These are phyloP conservation scores for Nymphaea thermarum DNA, from an alignment of 164 flowering plant species.

Conservation along the genomic window DNA sequence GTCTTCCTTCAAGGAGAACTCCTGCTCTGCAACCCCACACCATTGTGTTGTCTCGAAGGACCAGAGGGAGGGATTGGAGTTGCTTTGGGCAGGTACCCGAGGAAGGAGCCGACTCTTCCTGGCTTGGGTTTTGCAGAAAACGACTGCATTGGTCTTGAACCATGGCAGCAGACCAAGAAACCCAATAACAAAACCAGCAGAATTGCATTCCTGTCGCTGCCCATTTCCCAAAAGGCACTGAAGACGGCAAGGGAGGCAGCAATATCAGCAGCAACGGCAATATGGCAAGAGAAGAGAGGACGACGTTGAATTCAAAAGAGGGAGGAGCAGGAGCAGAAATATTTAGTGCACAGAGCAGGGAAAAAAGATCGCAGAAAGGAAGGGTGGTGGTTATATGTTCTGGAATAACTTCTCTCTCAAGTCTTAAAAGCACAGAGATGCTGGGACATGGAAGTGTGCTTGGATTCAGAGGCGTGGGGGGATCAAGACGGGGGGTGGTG, in stretches of 20 bases:
- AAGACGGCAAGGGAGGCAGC: not conserved
- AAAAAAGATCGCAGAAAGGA: not conserved
- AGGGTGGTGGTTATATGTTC: not conserved
- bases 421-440: no score
- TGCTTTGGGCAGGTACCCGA: slow-evolving; percentile 52
- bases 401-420: no score
- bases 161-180: slow-evolving; percentile 21
- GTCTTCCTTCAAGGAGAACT: slow-evolving; percentile 22
- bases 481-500: not conserved
- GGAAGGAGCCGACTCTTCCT: slow-evolving; percentile 24
- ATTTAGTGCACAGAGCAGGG: not conserved
- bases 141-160: slow-evolving; percentile 24
- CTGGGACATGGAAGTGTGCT: not conserved
- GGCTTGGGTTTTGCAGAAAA: slow-evolving; percentile 21
- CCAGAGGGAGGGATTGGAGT: slow-evolving; percentile 50
- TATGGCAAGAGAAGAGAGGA: slow-evolving; percentile 2
- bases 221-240: slow-evolving; percentile 12
- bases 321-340: slow-evolving; percentile 2
- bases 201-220: slow-evolving; percentile 13
- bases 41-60: slow-evolving; percentile 73
- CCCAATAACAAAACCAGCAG: slow-evolving; percentile 18
- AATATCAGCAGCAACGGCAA: slow-evolving; percentile 6
- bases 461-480: not conserved
- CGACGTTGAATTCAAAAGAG: slow-evolving; percentile 10
- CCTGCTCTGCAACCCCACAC: slow-evolving; percentile 40